Evolutionary conservation across 495 filamentous ascomycete genomes (phyloP), one percentile per base, ranked within the genome.

Genomic region (Hypomontagnella monticulosa): DNA sequence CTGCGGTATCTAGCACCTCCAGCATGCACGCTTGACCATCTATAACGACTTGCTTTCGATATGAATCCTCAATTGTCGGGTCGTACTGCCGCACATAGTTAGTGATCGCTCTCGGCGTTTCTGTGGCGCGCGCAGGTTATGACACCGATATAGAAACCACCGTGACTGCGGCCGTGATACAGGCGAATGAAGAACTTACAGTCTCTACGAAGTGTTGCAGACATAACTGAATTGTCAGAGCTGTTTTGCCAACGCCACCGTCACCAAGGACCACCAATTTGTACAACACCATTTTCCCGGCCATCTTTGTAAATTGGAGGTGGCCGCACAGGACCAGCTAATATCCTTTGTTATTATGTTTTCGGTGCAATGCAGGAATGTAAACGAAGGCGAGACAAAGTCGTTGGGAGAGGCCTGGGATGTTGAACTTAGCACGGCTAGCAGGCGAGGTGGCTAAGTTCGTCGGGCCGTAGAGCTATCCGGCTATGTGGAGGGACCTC

Each of bases 11-110:
- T 60, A 99, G 85, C 36, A 98, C 94, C 79, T 99, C 95, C 70
- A 98, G 85, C 95, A 99, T 98, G 81, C 95, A 97, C 16, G 95
- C 91, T 73, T 96, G 92, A 59, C 89, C 87, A 76, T 99, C 95
- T 75, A 98, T 98, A 63, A 97, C 94, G 56, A 97, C 93, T 80
- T 98, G 96, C 81, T 97, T 98, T 65, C 95, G 88, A 77, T 99
- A 99, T 12, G 94, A 97, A 70, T 99, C 92, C 80, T 96, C 92
- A 73, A 96, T 96, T 61, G 92, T 98, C 20, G 95, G 95, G 78
- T 99, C 95, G 76, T 99, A 99, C 75, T 84, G 50, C 53, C 15
- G 34, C 8, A 36, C 50, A 43, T 57, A 1, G 63, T 76, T 67
- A 77, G 76, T 69, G 33, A 61, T 38, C 20, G 23, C 43, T 14